Evolutionary conservation across 768 basidiomycete species (phyloP).

Genomic region (Mycena latifolia): DNA sequence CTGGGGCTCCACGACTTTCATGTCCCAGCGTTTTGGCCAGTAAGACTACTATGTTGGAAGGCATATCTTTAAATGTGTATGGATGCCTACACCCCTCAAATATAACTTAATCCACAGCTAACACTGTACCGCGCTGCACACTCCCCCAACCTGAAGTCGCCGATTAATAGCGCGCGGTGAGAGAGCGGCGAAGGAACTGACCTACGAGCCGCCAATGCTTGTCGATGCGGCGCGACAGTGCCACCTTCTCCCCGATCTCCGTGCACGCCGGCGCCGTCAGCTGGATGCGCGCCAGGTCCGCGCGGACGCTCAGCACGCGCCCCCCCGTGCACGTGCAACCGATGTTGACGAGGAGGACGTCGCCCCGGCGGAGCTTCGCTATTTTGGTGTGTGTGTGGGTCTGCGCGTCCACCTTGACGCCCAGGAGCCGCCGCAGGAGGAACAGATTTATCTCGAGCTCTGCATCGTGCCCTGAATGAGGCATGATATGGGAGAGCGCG

Average conservation of each 20-base stretch:
- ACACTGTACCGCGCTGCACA: constrained; percentile 87
- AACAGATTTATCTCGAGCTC: constrained; percentile 95
- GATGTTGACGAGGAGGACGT: constrained; percentile 96
- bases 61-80: too few species aligned
- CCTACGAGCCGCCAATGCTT: constrained; percentile 99
- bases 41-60: too few species aligned
- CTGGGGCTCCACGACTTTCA: too few species aligned
- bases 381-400: constrained; percentile 99
- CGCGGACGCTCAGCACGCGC: constrained; percentile 93
- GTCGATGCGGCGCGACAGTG: constrained; percentile 93
- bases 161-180: not conserved
- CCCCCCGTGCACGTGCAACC: constrained; percentile 98
- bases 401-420: constrained; percentile 98
- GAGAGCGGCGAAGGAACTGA: constrained; percentile 63
- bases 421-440: constrained; percentile 93
- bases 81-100: too few species aligned
- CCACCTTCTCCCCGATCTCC: constrained; percentile 98
- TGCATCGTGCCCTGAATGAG: constrained; percentile 46
- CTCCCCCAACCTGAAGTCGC: constrained; percentile 71
- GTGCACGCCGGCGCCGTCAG: constrained; percentile 96
- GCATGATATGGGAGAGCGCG: not conserved
- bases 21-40: too few species aligned
- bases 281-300: constrained; percentile 94
- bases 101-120: constrained; percentile 80
- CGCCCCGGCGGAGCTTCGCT: constrained; percentile 90